These are phyloP conservation scores for Diplodia scrobiculata DNA, from an alignment of 2,329 filamentous ascomycete genomes.

Conservation along the genomic window DNA sequence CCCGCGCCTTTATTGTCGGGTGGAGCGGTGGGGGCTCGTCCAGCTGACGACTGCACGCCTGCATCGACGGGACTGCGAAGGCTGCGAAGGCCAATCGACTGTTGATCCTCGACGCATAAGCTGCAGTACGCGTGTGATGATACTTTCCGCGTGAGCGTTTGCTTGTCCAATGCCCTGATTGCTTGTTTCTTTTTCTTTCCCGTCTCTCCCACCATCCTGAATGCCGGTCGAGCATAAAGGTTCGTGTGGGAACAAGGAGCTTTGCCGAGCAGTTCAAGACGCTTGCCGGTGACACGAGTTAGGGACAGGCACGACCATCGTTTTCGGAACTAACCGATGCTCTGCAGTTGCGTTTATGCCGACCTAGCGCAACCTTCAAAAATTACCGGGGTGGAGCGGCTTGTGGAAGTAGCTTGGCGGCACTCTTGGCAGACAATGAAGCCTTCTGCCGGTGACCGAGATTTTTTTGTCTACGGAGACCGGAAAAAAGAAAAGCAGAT, in stretches of 20 bases:
- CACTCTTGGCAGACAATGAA: neutral
- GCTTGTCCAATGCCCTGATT: neutral
- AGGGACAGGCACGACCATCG: slow-evolving; percentile 1
- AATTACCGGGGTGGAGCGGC: neutral
- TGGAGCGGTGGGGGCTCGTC: neutral
- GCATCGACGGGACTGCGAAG: neutral
- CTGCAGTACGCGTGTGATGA: neutral
- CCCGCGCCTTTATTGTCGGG: neutral
- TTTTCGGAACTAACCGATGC: neutral
- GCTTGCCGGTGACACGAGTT: neutral
- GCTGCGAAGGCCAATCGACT: neutral
- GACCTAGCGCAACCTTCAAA: neutral
- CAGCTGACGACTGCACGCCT: slow-evolving; percentile 12
- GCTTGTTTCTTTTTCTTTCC: neutral
- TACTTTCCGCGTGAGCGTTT: neutral
- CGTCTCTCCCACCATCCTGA: neutral
- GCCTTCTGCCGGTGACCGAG: neutral
- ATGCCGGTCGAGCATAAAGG: no score
- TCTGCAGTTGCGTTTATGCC: neutral
- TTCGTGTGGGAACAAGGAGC: neutral
- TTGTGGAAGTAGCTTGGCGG: neutral
- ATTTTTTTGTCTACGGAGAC: no score
- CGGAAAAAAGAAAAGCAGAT: no score
- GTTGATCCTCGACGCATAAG: neutral
- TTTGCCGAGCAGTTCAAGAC: slow-evolving; percentile 1